Conservation (phyloP, 371 early-diverging fungal species). For the Apophysomyces variabilis region DNA sequence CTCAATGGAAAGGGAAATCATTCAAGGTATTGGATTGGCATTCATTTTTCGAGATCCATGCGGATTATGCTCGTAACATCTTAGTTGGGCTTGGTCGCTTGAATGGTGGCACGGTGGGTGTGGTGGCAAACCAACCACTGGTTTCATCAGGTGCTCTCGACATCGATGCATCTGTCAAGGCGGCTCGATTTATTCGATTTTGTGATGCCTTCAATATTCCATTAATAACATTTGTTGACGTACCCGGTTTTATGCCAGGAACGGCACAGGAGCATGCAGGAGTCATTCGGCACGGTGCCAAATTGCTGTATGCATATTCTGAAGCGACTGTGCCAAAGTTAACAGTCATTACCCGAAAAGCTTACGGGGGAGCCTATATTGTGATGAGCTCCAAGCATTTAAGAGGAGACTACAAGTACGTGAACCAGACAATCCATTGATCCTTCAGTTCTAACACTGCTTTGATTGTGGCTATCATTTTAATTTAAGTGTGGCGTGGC, state of each 20-base stretch:
- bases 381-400: conserved; percentile 98
- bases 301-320: conserved; percentile 94
- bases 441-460: neutral
- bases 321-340: conserved; percentile 98
- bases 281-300: conserved; percentile 97
- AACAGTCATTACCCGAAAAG: conserved; percentile 95
- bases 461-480: neutral
- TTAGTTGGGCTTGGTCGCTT: conserved; percentile 90
- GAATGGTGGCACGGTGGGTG: conserved; percentile 89
- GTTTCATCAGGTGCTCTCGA: conserved; percentile 96
- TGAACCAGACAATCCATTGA: neutral
- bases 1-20: neutral
- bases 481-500: conserved; percentile 88
- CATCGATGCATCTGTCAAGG: conserved; percentile 95
- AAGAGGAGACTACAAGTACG: conserved; percentile 82
- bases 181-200: conserved; percentile 95
- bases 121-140: conserved; percentile 95
- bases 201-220: conserved; percentile 97
- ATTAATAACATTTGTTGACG: conserved; percentile 94
- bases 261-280: conserved; percentile 95
- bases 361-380: conserved; percentile 98
- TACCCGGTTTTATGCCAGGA: conserved; percentile 97
- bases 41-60: conserved; percentile 90
- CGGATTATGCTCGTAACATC: conserved; percentile 95
- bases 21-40: conserved; percentile 81